Evolutionary conservation across 2,329 filamentous ascomycete genomes (phyloP).

Genomic region (Xylaria sp.): DNA sequence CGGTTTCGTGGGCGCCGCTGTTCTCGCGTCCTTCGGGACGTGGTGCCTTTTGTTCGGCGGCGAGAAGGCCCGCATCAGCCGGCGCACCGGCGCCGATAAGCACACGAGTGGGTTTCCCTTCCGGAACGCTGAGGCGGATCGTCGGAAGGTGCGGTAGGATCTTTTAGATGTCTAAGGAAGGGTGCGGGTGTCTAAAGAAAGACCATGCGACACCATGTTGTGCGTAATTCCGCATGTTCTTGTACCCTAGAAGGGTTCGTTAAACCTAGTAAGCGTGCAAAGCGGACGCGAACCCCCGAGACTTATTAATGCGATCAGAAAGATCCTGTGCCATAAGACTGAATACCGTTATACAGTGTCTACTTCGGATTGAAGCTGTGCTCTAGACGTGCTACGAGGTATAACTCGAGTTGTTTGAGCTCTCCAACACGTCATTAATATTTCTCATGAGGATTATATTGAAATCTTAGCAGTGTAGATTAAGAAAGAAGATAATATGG

Average conservation of each 20-base stretch:
- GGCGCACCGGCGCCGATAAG: slow-evolving; percentile 49
- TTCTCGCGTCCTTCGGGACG: slow-evolving; percentile 65
- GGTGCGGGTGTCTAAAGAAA: neutral
- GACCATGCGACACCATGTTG: neutral
- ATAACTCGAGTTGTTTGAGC: neutral
- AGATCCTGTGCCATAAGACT: too few species aligned
- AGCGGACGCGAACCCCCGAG: too few species aligned
- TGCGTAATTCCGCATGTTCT: neutral
- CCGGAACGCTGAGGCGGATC: slow-evolving; percentile 42
- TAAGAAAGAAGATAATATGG: neutral
- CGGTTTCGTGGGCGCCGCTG: slow-evolving; percentile 61
- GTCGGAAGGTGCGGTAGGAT: slow-evolving; percentile 37
- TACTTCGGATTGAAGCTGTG: neutral
- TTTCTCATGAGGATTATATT: neutral
- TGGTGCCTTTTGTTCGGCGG: slow-evolving; percentile 60
- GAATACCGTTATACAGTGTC: neutral
- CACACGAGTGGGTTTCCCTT: slow-evolving; percentile 50
- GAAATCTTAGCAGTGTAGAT: neutral
- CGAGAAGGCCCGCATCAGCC: slow-evolving; percentile 44
- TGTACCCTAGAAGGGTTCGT: neutral
- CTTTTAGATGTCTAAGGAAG: neutral
- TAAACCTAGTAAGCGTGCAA: neutral
- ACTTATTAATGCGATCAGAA: too few species aligned
- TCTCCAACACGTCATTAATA: neutral
- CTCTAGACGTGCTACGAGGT: neutral